Base-by-base conservation (phyloP, 805 yeast genomes). In the Citeromyces nyonsensis region DNA sequence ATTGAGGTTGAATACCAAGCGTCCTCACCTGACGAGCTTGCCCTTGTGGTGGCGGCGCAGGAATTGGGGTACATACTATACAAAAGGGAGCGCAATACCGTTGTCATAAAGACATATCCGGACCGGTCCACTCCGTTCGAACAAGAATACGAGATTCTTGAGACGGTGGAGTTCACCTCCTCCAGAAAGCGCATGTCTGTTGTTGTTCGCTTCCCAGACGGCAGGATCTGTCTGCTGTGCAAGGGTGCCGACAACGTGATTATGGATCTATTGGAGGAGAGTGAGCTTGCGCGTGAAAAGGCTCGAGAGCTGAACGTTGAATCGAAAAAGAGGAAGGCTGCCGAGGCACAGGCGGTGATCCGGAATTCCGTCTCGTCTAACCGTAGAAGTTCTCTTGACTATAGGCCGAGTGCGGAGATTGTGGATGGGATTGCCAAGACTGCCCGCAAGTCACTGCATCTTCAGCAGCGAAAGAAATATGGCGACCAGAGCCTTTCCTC, bases 191-290 rank as follows among this genome's bases (percentile, higher is more conserved):
- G 98, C 47, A 91, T 91, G 99, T 83, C 96, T 0, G 72, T 82
- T n/a, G 50, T 88, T 7, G 75, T 85, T 1, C 64, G 57, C 38
- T 71, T 81, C 42, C 95, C 96, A 0, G 79, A 81, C 48, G 70
- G 70, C 5, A 65, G 79, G 36, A 65, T 85, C 14, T 71, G 88
- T 30, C 47, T 91, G 40, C 58, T 91, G 28, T 84, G 95, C 54
- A 91, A 91, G 54, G 99, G 98, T 34, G 98, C 99, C 2, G 98
- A 91, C 51, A 83, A 83, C 44, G 67, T 88, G 8, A 82, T 91
- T 31, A 50, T 86, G 33, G 94, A 86, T 33, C 66, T 81, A 36
- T 59, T 91, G 36, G 63, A 61, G 35, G 60, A 75, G 39, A 41
- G 66, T 1, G 68, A 66, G 2, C 33, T 78, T 31, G 95, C 93